Base-by-base conservation (phyloP, 345 rosid genomes). In the Dovyalis caffra region DNA sequence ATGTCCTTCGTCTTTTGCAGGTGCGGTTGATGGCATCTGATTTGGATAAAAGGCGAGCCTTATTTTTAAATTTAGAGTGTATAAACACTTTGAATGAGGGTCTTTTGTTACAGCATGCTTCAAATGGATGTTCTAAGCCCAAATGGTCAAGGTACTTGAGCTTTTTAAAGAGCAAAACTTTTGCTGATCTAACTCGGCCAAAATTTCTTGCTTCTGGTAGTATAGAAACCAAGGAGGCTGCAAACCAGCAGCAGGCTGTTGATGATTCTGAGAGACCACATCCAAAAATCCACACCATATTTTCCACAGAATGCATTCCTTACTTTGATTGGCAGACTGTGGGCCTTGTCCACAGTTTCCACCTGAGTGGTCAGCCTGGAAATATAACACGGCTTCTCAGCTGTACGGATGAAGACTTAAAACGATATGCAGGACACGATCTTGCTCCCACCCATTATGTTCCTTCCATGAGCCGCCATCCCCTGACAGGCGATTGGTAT, bases 251-350 rank as follows among this genome's bases (percentile, higher is more conserved):
- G 61, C 78, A 69, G 72, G 80, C 64, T 14, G 63, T 76, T 49
- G 81, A 83, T 77, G 92, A 88, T 80, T 72, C 81, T 77, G 84
- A 68, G 53, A 86, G 74, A 82, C 72, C 85, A 8, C 72, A 83
- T 86, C 93, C 95, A 21, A 93, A 91, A 85, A 91, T 95, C 71
- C 99, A 93, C 81, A 95, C 98, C 15, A 12, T 95, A 67, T 95
- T 95, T 86, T 95, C 99, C 57, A 90, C 97, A 3, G 99, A 95
- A 83, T 95, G 99, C 78, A 90, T 87, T 3, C 84, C 88, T 70
- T 93, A 95, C 84, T 95, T 95, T 74, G 99, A 95, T 81, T 95
- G 99, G 98, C 99, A 95, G 81, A 95, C 99, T 40, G 98, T 95
- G 33, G 99, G 98, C 64, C 86, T 95, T 70, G 75, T 95, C 81